Base-by-base conservation (phyloP, 441 rosid species). In the Lepidium campestre region DNA sequence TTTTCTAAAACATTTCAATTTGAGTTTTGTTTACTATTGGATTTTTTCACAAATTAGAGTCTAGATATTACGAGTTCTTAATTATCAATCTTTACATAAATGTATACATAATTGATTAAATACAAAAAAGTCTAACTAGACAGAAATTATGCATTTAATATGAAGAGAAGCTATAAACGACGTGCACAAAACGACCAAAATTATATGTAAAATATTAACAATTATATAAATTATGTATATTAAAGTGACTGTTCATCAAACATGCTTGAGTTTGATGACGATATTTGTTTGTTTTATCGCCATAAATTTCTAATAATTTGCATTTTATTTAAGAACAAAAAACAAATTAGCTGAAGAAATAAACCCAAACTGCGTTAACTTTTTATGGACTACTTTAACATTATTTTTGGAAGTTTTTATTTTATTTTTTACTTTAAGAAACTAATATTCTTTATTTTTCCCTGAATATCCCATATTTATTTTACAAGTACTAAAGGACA, bases 401-500 rank as follows among this genome's bases (percentile, higher is more conserved):
- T 18, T 62, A 27, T 67, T 68, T 60, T 62, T 53, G 62, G 34
- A 47, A 22, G 25, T 25, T 49, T 45, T 61, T 22, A 3, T 10
- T 35, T 31, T 47, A 49, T 3, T 71, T 65, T 77, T 81, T 66
- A 65, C 82, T 79, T 72, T 68, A 34, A 46, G 12, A 55, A 61
- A 46, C 61, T 46, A 73, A 47, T 48, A 61, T 67, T 61, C 19
- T 46, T 22, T 67, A 65, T 50, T 50, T 54, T 36, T n/a, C n/a
- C n/a, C n/a, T n/a, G n/a, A n/a, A n/a, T n/a, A n/a, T n/a, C n/a
- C n/a, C n/a, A n/a, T n/a, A n/a, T n/a, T n/a, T n/a, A n/a, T n/a
- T n/a, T n/a, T n/a, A n/a, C n/a, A n/a, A n/a, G n/a, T 76, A 75
- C 74, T 31, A 50, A 25, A 75, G 47, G 96, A 93, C 97, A 87